phyloP scores from a whole-genome alignment of 2,329 filamentous ascomycete species.

The Arthrocladium fulminans region DNA sequence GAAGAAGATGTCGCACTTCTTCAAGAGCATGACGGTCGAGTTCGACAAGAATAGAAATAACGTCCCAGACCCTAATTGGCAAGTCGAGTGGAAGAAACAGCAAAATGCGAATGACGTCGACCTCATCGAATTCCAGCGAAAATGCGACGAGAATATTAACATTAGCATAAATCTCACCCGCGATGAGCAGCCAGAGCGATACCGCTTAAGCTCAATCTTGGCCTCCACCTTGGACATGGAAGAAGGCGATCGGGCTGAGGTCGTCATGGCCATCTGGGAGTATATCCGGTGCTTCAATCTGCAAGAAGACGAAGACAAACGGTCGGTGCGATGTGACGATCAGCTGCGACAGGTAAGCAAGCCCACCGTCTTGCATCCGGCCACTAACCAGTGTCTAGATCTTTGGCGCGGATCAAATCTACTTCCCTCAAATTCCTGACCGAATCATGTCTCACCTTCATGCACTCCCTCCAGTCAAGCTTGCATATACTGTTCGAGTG shows the following conservation, averaged over 20 bases:
- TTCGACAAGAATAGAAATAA: constrained; percentile 39
- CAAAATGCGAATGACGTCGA: constrained; percentile 68
- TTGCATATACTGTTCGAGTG: constrained; percentile 88
- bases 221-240: constrained; percentile 77
- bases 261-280: constrained; percentile 88
- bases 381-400: constrained; percentile 43
- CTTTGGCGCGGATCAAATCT: constrained; percentile 65
- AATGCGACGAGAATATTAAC: constrained; percentile 85
- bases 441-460: constrained; percentile 70
- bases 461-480: constrained; percentile 69
- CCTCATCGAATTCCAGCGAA: constrained; percentile 81
- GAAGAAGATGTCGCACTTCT: constrained; percentile 40
- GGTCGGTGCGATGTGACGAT: constrained; percentile 84
- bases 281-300: constrained; percentile 79
- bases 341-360: constrained; percentile 61
- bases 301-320: constrained; percentile 90
- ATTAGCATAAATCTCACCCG: constrained; percentile 77
- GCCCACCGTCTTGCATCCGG: background rate
- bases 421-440: constrained; percentile 76
- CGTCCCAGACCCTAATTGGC: constrained; percentile 35
- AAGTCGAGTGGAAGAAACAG: constrained; percentile 81
- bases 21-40: constrained; percentile 45
- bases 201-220: constrained; percentile 66
- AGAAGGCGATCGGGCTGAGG: constrained; percentile 78
- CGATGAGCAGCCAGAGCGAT: constrained; percentile 80